Evolutionary conservation across 2,329 filamentous ascomycete genomes (phyloP), one percentile per base, ranked within the genome.

Genomic region (Ascochyta clinopodiicola): DNA sequence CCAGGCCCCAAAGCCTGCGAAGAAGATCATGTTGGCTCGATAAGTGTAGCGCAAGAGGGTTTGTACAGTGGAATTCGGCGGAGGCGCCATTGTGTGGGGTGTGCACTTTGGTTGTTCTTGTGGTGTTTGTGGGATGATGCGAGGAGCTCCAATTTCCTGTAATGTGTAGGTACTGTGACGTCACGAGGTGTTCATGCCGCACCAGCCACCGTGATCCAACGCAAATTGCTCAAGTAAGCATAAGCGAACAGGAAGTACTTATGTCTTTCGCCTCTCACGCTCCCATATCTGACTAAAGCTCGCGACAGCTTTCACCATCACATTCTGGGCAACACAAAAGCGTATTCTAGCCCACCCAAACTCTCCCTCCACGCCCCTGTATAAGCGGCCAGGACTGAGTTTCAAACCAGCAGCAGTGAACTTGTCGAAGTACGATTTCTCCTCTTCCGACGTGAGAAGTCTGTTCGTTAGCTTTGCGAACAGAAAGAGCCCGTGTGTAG

Each of bases 321-420:
- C 54, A 13, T 62, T 50, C n/a, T 22, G 21, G 0, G 37, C 35
- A 8, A 70, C 38, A 2, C 61, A 61, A 35, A 73, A 71, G 19
- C 63, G 49, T 29, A 73, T 55, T 39, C 70, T 61, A 13, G 60
- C 62, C 70, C 70, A 73, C 2, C 70, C 70, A 60, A 51, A 66
- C 36, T 71, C 63, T n/a, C 47, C 58, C 25, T 72, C 65, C 1
- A 69, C 64, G 1, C 68, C 70, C 8, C 52, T 66, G 47, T 63
- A 70, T 1, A 51, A 44, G 12, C 46, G 49, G 1, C 68, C 68
- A 4, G 54, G 59, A 2, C 61, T 56, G 6, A 70, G 57, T 9
- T 44, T 49, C 2, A 73, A 52, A 0, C 69, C 69, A n/a, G 29
- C 29, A 6, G 29, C 29, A 31, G 13, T 31, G 3, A 31, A 9